Base-by-base conservation (phyloP, 2,329 filamentous ascomycete genomes). In the Leptographium galeiforme region DNA sequence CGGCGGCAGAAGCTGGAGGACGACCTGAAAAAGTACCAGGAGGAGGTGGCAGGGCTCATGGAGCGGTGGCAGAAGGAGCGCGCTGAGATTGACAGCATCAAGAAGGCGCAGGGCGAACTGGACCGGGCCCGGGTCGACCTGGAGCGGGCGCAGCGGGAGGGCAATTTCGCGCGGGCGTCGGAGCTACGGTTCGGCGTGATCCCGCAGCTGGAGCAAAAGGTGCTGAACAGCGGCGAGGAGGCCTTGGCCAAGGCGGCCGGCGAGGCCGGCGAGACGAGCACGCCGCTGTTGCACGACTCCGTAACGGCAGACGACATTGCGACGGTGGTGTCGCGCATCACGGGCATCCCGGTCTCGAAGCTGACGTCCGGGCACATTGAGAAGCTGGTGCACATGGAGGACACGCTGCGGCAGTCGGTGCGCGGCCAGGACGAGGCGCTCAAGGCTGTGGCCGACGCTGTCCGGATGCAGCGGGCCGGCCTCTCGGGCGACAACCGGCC, bases 301-400 rank as follows among this genome's bases (percentile, higher is more conserved):
- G 93, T 98, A n/a, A 95, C 87, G 0, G 79, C 89, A 1, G 91
- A 97, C 62, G 93, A 98, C 61, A 97, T 98, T 62, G 90, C 89
- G 53, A 81, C 80, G 43, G 91, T 98, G 1, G 93, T 97, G 5
- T 93, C 89, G 2, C 80, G 89, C 52, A 85, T 89, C 33, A 97
- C 93, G 0, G 91, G 93, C 33, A 97, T 96, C 56, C 93, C 93
- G 0, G 85, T 95, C 30, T 84, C 84, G 34, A 97, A 95, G 67
- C 76, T 98, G 49, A 96, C 94, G 62, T 85, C 88, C 10, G 91
- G 91, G 25, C 91, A 97, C 61, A 86, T 94, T 43, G 90, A 97
- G 66, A 95, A 95, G 69, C 74, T 98, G 33, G 85, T 98, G 14
- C 84, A 89, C 62, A 97, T 97, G 90, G 93, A 98, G 67, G 89